phyloP scores from a whole-genome alignment of 331 rosid species.

The Cydonia oblonga region DNA sequence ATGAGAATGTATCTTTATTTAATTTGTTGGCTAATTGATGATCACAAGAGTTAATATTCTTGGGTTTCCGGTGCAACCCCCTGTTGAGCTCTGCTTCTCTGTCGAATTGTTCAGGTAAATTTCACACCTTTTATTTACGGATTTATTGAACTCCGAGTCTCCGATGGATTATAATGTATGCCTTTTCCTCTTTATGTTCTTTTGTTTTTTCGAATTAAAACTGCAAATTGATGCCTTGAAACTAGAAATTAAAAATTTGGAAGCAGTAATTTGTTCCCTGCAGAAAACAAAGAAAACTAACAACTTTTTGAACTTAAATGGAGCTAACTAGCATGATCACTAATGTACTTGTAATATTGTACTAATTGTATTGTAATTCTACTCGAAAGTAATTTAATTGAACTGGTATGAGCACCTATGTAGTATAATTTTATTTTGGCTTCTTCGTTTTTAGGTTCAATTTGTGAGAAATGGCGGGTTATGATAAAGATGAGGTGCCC shows the following conservation, averaged over 20 bases:
- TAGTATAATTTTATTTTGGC: neutral
- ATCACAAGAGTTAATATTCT: neutral
- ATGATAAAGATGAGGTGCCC: slow-evolving; percentile 54
- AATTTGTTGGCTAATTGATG: too few species aligned
- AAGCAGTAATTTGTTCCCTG: neutral
- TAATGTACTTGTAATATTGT: neutral
- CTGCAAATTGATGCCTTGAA: neutral
- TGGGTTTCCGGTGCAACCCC: neutral
- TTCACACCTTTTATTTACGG: neutral
- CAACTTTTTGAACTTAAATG: neutral
- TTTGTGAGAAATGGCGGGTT: slow-evolving; percentile 39
- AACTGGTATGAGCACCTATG: neutral
- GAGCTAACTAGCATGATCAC: neutral
- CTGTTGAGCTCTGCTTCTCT: neutral
- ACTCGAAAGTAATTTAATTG: neutral
- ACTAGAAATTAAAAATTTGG: neutral
- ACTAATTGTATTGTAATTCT: neutral
- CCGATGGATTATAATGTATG: too few species aligned
- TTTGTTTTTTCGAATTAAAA: neutral
- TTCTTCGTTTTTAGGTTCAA: slow-evolving; percentile 8
- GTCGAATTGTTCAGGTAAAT: neutral
- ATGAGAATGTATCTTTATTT: neutral
- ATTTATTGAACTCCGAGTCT: neutral
- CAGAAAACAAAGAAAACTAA: neutral
- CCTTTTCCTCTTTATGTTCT: neutral